These are phyloP conservation scores for Chaetomiaceae sp. DNA, from an alignment of 2,329 filamentous ascomycete genomes.

Conservation along the genomic window DNA sequence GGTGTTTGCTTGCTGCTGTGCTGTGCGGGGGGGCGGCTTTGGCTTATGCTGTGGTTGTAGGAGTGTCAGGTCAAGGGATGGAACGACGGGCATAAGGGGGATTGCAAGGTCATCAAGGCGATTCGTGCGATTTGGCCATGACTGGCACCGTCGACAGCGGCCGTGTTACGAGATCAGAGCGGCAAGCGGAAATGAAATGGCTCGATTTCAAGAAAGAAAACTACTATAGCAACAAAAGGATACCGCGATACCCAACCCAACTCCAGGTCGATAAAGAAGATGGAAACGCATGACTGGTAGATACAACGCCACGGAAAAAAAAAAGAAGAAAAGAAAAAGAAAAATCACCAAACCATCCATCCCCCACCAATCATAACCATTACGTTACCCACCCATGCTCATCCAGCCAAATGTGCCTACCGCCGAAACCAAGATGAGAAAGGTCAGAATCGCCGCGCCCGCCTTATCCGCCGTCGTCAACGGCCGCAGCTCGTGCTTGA, in stretches of 20 bases:
- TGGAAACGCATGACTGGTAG: too few species aligned
- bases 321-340: too few species aligned
- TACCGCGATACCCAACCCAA: too few species aligned
- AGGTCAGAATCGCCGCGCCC: constrained; percentile 47
- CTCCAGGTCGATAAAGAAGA: too few species aligned
- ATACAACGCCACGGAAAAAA: too few species aligned
- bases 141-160: too few species aligned
- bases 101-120: constrained; percentile 42
- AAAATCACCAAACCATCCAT: background rate
- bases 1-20: background rate
- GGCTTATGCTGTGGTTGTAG: constrained; percentile 26
- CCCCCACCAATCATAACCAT: background rate
- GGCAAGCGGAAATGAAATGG: too few species aligned
- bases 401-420: constrained; percentile 49
- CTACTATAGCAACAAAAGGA: too few species aligned
- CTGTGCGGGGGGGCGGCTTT: background rate
- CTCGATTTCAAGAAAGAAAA: too few species aligned
- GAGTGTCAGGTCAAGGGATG: constrained; percentile 42
- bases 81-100: constrained; percentile 41
- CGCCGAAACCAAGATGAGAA: constrained; percentile 39
- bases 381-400: constrained; percentile 31
- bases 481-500: constrained; percentile 30
- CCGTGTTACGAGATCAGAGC: too few species aligned
- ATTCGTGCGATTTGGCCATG: constrained; percentile 36
- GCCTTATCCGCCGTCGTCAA: constrained; percentile 44